Evolutionary conservation across 1,139 yeast genomes (phyloP), one percentile per base, ranked within the genome.

Genomic region (Protomyces lactucae-debilis): DNA sequence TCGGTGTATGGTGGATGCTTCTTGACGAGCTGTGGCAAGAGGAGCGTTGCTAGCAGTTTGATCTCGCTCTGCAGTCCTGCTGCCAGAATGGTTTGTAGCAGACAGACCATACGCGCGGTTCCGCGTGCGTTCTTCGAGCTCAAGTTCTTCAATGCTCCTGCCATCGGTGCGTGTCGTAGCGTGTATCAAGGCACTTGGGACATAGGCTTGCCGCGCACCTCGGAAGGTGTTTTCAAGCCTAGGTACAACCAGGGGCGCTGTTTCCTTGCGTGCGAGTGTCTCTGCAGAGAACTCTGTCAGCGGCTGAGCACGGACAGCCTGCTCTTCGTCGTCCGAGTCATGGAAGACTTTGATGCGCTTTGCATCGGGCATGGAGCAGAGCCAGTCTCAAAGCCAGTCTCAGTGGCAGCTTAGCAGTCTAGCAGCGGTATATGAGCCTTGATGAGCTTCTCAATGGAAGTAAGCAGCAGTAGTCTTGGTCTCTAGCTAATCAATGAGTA

Each of bases 381-480:
- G 43, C 43, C 10, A 12, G 8, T 28, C 32, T 28, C 4, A 14
- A 2, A 39, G 43, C 18, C 10, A 12, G 8, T 28, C 32, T 28
- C 4, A 39, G 43, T 18, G 10, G 43, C 16, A 39, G 43, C 32
- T 4, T 4, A 9, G n/a, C 14, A 12, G 16, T 12, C 14, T 10
- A 0, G 43, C 9, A 37, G 16, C 14, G 6, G 43, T 12, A 39
- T 2, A 39, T 39, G 43, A 12, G 32, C 32, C 32, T 28, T 28
- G 32, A 28, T 28, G 23, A 9, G 99, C 93, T 75, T 85, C 8
- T 28, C 32, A 28, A 4, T 28, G 8, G 32, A 4, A 28, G 87
- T 71, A 99, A 99, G 23, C 87, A 86, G 70, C 97, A 80, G 93
- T 61, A 76, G 32, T 28, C 32, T 9, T 28, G 5, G 32, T 3